These are phyloP conservation scores for Saccharomyces kudriavzevii DNA, from an alignment of 805 yeast species.

Conservation along the genomic window DNA sequence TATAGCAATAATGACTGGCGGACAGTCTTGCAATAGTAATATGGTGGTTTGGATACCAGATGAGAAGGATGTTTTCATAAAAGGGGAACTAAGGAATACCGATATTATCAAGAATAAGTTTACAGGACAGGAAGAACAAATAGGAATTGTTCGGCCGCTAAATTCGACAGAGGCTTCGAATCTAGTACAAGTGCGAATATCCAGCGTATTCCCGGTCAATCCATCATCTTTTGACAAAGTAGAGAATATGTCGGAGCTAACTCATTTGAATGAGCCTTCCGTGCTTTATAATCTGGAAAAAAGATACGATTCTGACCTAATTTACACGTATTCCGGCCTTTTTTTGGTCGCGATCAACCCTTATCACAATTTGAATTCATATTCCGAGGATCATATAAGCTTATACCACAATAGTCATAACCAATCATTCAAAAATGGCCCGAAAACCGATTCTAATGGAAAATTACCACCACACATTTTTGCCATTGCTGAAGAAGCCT, in stretches of 20 bases:
- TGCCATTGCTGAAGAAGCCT: conserved; percentile 83
- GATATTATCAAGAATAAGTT: conserved; percentile 15
- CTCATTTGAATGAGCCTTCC: conserved; percentile 89
- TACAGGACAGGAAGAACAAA: conserved; percentile 14
- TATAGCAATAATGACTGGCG: background rate
- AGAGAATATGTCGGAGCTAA: conserved; percentile 90
- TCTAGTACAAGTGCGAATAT: conserved; percentile 13
- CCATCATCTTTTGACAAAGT: conserved; percentile 87
- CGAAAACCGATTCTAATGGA: background rate
- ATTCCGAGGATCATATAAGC: conserved; percentile 49
- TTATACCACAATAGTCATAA: conserved; percentile 44
- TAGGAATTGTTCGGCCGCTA: conserved; percentile 13
- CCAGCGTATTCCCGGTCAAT: conserved; percentile 48
- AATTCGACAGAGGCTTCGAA: conserved; percentile 8
- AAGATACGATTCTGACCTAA: conserved; percentile 68
- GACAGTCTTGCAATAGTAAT: background rate
- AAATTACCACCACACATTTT: conserved; percentile 67
- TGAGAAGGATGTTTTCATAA: conserved; percentile 20
- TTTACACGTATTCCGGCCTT: conserved; percentile 91
- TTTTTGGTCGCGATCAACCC: conserved; percentile 95
- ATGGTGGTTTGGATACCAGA: conserved; percentile 29
- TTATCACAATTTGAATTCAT: conserved; percentile 65
- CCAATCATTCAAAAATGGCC: background rate
- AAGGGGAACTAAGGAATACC: conserved; percentile 19
- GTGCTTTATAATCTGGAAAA: conserved; percentile 77